Base-by-base conservation (phyloP, 225 moss, liverwort and hornwort species). In the Lunularia cruciata region DNA sequence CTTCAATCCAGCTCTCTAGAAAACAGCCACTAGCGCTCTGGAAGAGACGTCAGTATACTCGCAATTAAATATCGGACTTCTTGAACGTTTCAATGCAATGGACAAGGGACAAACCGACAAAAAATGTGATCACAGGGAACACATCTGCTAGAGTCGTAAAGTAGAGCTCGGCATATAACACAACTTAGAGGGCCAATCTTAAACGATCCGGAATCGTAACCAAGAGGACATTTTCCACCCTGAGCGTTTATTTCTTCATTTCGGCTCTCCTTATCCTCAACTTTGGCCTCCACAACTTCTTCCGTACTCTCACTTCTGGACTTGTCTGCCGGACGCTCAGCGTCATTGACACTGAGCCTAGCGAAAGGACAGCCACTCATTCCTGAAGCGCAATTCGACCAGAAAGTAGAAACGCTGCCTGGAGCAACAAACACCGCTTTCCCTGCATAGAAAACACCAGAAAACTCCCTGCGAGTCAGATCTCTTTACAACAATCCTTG, bases 151-250 rank as follows among this genome's bases (percentile, higher is more conserved):
- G 82, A 82, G 19, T 98, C 85, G 48, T 80, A 91, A 55, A 98
- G 37, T 58, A 98, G 83, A 55, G 98, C 91, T 63, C 88, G 83
- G 79, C 98, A 98, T 6, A 98, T 69, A 47, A 98, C 89, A 73
- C 98, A 98, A 68, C 98, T 98, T 71, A 98, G 81, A 43, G 98
- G 98, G 11, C 93, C 98, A 66, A 93, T 91, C 75, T 91, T 98
- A 74, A 91, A 91, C 25, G 93, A 91, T 12, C 75, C 89, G 10
- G 98, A 88, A 78, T 93, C 93, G 60, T 89, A 98, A 61, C 93
- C 98, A 56, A 89, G 81, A 34, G 98, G 98, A 22, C 93, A 98
- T 77, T 91, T 98, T 4, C 79, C 61, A 57, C 81, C 55, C 18
- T 70, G 51, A 51, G 63, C 65, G 54, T 80, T 80, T 34, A 45